These are phyloP conservation scores for Heracleum sosnowskyi DNA, from an alignment of 129 eudicot genomes.

Conservation along the genomic window DNA sequence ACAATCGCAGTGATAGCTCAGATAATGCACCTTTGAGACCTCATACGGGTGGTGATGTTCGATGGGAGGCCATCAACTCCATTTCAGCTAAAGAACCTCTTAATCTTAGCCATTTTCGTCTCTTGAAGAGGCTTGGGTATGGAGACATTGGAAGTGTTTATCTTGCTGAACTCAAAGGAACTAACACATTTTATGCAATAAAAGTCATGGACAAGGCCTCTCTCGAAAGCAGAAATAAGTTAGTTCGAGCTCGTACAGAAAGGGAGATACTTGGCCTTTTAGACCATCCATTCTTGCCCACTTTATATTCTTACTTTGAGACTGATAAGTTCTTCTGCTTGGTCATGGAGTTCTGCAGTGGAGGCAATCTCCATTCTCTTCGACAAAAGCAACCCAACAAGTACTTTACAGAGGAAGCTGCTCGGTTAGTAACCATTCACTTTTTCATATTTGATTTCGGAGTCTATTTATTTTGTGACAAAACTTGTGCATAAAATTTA, in stretches of 20 bases:
- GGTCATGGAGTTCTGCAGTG: constrained; percentile 90
- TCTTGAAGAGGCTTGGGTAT: constrained; percentile 77
- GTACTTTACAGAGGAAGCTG: constrained; percentile 78
- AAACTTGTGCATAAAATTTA: neutral
- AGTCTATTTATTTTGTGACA: neutral
- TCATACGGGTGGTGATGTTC: constrained; percentile 71
- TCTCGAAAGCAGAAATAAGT: constrained; percentile 70
- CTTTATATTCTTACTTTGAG: constrained; percentile 64
- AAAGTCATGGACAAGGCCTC: constrained; percentile 91
- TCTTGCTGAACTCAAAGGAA: constrained; percentile 68
- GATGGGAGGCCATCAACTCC: constrained; percentile 77
- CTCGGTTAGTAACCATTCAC: constrained; percentile 35
- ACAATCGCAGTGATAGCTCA: constrained; percentile 33
- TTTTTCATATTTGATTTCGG: constrained; percentile 2
- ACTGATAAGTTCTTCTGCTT: constrained; percentile 76
- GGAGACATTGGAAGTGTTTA: constrained; percentile 93
- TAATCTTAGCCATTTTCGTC: constrained; percentile 70
- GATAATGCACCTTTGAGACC: constrained; percentile 54
- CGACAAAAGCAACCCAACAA: constrained; percentile 82
- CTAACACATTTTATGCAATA: constrained; percentile 67
- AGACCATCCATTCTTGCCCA: constrained; percentile 83
- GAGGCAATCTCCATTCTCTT: constrained; percentile 75
- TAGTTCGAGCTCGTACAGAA: constrained; percentile 80
- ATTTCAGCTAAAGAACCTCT: constrained; percentile 44
- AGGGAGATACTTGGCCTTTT: constrained; percentile 67